Conservation (phyloP, 129 eudicot species). For the Arctium lappa region DNA sequence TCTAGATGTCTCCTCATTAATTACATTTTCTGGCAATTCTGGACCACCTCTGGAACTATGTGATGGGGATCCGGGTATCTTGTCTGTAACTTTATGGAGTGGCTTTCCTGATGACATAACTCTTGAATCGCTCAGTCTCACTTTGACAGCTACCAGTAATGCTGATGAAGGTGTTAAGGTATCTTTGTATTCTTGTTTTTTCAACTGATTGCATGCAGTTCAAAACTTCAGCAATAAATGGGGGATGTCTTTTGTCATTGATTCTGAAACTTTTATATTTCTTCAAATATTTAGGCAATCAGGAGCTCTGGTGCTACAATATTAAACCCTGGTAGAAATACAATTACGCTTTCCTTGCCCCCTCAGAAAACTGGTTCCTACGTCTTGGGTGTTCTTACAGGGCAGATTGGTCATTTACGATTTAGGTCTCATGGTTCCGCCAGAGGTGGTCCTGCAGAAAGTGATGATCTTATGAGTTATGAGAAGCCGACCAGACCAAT, state of each 20-base stretch:
- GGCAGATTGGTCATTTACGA: constrained; percentile 88
- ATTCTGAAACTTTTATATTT: background rate
- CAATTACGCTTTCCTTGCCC: constrained; percentile 69
- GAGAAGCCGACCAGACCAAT: constrained; percentile 98
- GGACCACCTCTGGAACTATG: constrained; percentile 85
- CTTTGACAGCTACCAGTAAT: constrained; percentile 69
- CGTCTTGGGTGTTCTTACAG: constrained; percentile 92
- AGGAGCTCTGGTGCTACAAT: constrained; percentile 75
- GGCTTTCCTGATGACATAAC: constrained; percentile 97
- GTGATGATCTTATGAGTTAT: constrained; percentile 96
- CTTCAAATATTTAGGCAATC: constrained; percentile 51
- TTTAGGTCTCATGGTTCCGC: constrained; percentile 97
- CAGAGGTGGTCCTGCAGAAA: constrained; percentile 90
- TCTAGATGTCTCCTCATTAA: constrained; percentile 84
- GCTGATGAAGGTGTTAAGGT: constrained; percentile 99
- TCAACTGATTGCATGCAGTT: background rate
- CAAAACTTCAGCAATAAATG: background rate
- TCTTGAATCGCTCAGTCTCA: constrained; percentile 92
- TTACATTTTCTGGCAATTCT: constrained; percentile 85
- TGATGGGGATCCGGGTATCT: constrained; percentile 92
- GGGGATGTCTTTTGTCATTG: constrained; percentile 6
- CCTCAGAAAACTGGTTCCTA: constrained; percentile 96
- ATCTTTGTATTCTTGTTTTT: constrained; percentile 9
- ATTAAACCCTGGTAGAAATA: constrained; percentile 81
- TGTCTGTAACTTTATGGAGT: constrained; percentile 86